phyloP scores from a whole-genome alignment of 495 filamentous ascomycete species.

The Cercophora newfieldiana region DNA sequence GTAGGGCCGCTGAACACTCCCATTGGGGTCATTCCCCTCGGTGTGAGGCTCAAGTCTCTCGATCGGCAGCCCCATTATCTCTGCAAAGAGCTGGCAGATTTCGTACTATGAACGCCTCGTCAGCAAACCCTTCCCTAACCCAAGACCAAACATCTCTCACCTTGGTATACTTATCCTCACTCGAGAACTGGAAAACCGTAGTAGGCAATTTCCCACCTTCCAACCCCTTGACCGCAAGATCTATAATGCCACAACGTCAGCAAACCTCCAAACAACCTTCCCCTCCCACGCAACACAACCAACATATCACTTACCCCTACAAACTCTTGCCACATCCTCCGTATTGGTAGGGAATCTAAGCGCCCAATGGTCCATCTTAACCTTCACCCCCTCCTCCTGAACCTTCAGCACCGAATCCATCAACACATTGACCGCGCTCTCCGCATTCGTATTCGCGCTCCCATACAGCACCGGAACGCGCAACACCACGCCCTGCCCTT shows the following conservation, averaged over 20 bases:
- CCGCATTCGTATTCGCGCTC: constrained; percentile 57
- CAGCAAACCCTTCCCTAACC: neutral
- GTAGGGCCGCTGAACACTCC: constrained; percentile 76
- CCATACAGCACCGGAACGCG: constrained; percentile 91
- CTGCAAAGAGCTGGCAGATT: constrained; percentile 77
- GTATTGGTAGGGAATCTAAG: constrained; percentile 83
- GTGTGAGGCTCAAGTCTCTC: constrained; percentile 69
- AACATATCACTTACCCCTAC: constrained; percentile 43
- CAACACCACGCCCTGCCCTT: constrained; percentile 66
- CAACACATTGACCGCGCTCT: constrained; percentile 83
- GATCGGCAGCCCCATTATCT: constrained; percentile 77
- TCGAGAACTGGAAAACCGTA: constrained; percentile 79
- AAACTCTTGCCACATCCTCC: constrained; percentile 83
- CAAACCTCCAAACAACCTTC: neutral
- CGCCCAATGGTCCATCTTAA: constrained; percentile 90
- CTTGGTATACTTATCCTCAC: constrained; percentile 85
- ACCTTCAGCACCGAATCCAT: constrained; percentile 71
- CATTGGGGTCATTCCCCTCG: constrained; percentile 73
- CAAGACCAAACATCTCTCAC: neutral
- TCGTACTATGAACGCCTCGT: constrained; percentile 55
- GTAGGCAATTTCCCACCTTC: constrained; percentile 60
- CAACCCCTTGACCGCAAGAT: constrained; percentile 69
- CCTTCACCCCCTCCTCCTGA: constrained; percentile 55
- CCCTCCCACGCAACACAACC: neutral
- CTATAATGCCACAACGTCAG: constrained; percentile 25